A percentile compares a stretch with the other conserved stretches of the same genome.
phyloP scores from a whole-genome alignment of 108 stramenopile genomes.

The Nitzschia sp. region DNA sequence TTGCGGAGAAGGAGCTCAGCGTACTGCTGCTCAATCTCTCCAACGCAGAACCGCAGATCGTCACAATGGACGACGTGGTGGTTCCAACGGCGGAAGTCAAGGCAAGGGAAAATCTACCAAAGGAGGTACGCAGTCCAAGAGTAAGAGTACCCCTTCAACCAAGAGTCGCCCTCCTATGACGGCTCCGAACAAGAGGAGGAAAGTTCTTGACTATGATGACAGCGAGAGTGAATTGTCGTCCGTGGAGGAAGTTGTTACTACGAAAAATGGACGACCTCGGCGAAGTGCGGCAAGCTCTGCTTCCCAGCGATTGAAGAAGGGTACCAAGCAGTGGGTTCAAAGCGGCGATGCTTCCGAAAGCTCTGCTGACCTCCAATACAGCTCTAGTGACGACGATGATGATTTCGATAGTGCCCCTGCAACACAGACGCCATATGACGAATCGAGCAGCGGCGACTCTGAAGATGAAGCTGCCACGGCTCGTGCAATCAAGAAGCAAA shows the following conservation, averaged over 20 bases:
- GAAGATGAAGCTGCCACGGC: constrained; percentile 15
- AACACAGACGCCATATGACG: constrained; percentile 16
- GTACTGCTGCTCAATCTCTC: constrained; percentile 90
- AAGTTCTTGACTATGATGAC: constrained; percentile 29
- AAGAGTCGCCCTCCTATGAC: constrained; percentile 5
- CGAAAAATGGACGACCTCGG: constrained; percentile 28
- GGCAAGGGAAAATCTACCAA: constrained; percentile 33
- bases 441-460: constrained; percentile 32
- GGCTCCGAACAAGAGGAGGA: neutral
- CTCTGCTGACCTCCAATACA: constrained; percentile 1
- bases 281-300: constrained; percentile 53
- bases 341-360: constrained; percentile 26
- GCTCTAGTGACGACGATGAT: constrained; percentile 23
- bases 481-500: constrained; percentile 34
- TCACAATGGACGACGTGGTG: constrained; percentile 19
- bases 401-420: neutral
- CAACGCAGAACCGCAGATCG: constrained; percentile 76
- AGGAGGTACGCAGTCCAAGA: constrained; percentile 5
- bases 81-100: constrained; percentile 5
- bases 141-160: constrained; percentile 9
- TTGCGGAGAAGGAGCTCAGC: constrained; percentile 89
- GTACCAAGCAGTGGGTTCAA: constrained; percentile 30
- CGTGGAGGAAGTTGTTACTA: constrained; percentile 16
- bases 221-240: constrained; percentile 60
- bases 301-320: constrained; percentile 23